Conservation (phyloP, 2,329 filamentous ascomycete genomes). For the Aspergillus sp. region DNA sequence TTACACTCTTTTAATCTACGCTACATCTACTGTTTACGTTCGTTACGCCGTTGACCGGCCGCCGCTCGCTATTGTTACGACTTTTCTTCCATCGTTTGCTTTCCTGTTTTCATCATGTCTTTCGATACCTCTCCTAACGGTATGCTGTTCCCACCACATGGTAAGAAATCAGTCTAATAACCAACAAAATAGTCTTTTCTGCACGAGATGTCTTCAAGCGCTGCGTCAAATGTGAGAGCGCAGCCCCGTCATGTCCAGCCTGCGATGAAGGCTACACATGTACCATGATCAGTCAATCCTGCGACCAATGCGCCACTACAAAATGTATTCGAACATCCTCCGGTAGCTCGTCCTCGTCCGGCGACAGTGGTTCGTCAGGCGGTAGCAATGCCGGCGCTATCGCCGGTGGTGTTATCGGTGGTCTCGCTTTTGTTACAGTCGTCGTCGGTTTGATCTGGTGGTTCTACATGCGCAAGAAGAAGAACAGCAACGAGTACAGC, state of each 20-base stretch:
- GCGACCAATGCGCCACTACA: conserved; percentile 53
- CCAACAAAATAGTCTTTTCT: conserved; percentile 6
- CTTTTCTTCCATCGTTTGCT: conserved; percentile 3
- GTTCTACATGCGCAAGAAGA: conserved; percentile 74
- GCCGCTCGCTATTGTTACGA: conserved; percentile 15
- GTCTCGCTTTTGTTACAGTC: conserved; percentile 66
- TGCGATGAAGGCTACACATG: conserved; percentile 53
- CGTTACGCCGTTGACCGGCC: conserved; percentile 24
- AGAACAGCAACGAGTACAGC: conserved; percentile 48
- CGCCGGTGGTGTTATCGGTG: conserved; percentile 83
- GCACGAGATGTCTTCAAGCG: conserved; percentile 20
- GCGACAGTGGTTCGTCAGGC: conserved; percentile 18
- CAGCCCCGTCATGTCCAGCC: conserved; percentile 52
- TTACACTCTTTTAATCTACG: conserved; percentile 9
- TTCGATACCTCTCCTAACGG: conserved; percentile 14
- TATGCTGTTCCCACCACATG: conserved; percentile 6
- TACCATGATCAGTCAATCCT: conserved; percentile 53
- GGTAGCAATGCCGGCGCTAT: conserved; percentile 74
- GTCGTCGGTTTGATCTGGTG: conserved; percentile 77
- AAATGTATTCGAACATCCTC: conserved; percentile 46
- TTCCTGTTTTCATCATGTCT: conserved; percentile 20
- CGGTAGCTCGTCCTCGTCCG: conserved; percentile 20
- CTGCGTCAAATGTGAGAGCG: conserved; percentile 52
- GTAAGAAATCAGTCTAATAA: no score
- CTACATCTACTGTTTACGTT: background rate